A percentile compares a stretch with the other conserved stretches of the same genome.
phyloP scores from a whole-genome alignment of 2,329 filamentous ascomycete genomes.

The Arthrobotrys iridis region DNA sequence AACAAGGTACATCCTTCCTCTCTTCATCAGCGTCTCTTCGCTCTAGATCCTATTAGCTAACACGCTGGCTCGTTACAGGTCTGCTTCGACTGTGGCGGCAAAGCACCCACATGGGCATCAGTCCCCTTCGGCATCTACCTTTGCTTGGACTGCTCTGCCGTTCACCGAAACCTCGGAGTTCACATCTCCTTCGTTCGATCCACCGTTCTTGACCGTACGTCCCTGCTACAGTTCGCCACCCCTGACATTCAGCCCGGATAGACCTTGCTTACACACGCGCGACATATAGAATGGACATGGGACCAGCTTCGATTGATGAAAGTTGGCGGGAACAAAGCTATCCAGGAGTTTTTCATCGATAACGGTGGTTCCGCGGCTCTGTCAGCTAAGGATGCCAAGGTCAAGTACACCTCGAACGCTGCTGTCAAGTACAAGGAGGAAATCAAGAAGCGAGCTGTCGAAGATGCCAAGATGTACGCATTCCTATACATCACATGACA shows the following conservation, averaged over 20 bases:
- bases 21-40: constrained; percentile 41
- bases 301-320: constrained; percentile 97
- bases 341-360: constrained; percentile 97
- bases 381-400: constrained; percentile 94
- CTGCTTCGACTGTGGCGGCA: constrained; percentile 97
- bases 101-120: constrained; percentile 98
- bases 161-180: constrained; percentile 96
- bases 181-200: constrained; percentile 99
- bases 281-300: constrained; percentile 88
- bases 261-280: constrained; percentile 17
- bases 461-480: constrained; percentile 83
- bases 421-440: constrained; percentile 98
- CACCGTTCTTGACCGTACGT: constrained; percentile 96
- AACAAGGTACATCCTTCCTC: constrained; percentile 77
- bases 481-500: neutral
- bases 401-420: constrained; percentile 93
- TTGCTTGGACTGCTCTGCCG: constrained; percentile 95
- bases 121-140: constrained; percentile 97
- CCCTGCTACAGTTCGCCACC: neutral
- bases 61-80: constrained; percentile 67
- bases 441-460: constrained; percentile 82
- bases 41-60: constrained; percentile 40
- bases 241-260: constrained; percentile 20
- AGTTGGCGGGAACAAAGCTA: constrained; percentile 96
- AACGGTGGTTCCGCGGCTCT: constrained; percentile 94